phyloP scores from a whole-genome alignment of 805 yeast genomes.

The Pichia thaimueangensis region DNA sequence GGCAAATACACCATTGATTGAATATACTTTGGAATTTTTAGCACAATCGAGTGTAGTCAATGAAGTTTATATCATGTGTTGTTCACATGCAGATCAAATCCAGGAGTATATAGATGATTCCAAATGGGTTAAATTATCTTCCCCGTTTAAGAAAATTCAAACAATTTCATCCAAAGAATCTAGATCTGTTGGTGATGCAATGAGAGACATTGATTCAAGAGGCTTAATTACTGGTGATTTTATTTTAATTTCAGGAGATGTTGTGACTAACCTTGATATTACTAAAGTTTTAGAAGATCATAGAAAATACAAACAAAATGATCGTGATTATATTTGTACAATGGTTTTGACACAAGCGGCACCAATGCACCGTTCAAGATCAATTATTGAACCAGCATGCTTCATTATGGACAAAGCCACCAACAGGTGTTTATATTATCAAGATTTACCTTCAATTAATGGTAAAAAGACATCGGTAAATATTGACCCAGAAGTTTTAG shows the following conservation, averaged over 20 bases:
- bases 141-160: conserved; percentile 74
- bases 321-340: conserved; percentile 88
- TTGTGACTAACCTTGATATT: conserved; percentile 86
- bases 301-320: conserved; percentile 59
- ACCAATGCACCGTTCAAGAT: conserved; percentile 78
- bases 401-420: conserved; percentile 73
- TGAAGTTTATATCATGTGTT: conserved; percentile 86
- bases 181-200: conserved; percentile 91
- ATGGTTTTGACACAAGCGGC: conserved; percentile 87
- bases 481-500: conserved; percentile 80
- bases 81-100: conserved; percentile 85
- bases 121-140: conserved; percentile 59
- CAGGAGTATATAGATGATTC: conserved; percentile 71
- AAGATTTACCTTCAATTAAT: conserved; percentile 55
- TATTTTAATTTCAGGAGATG: conserved; percentile 86
- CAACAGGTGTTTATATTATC: conserved; percentile 77
- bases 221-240: conserved; percentile 90
- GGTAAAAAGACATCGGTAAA: conserved; percentile 46
- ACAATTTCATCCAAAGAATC: conserved; percentile 82
- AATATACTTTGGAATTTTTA: conserved; percentile 88
- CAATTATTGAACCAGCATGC: conserved; percentile 74
- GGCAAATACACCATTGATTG: conserved; percentile 90
- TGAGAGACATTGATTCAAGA: conserved; percentile 90
- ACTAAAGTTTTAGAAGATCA: conserved; percentile 68
- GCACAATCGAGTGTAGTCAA: conserved; percentile 78